A percentile compares a stretch with the other conserved stretches of the same genome.
phyloP scores from a whole-genome alignment of 768 basidiomycete species.

The Pleurotus pulmonarius region DNA sequence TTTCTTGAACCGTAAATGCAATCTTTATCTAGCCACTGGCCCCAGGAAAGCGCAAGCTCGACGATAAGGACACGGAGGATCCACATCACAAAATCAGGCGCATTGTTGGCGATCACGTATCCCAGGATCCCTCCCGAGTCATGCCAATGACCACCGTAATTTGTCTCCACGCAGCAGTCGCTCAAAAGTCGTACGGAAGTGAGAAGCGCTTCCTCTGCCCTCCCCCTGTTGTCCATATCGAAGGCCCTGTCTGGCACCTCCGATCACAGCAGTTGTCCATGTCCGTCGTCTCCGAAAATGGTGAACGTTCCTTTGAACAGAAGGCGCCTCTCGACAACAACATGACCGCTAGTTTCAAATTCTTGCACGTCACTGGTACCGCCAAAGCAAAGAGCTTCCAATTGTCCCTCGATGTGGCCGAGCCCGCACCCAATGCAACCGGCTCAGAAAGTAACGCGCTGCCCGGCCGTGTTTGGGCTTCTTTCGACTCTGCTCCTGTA shows the following conservation, averaged over 20 bases:
- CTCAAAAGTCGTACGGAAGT: slow-evolving; percentile 94
- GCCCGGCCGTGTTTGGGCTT: slow-evolving; percentile 78
- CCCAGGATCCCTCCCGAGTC: slow-evolving; percentile 68
- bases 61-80: slow-evolving; percentile 59
- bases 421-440: slow-evolving; percentile 56
- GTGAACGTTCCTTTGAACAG: slow-evolving; percentile 82
- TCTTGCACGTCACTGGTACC: slow-evolving; percentile 83
- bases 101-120: slow-evolving; percentile 79
- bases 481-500: slow-evolving; percentile 89
- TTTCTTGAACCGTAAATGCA: slow-evolving; percentile 7
- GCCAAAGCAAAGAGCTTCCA: slow-evolving; percentile 90
- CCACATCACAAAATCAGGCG: slow-evolving; percentile 79
- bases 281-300: slow-evolving; percentile 81
- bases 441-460: slow-evolving; percentile 38
- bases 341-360: slow-evolving; percentile 88
- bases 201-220: slow-evolving; percentile 95
- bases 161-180: slow-evolving; percentile 88
- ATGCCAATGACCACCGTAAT: slow-evolving; percentile 90
- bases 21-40: slow-evolving; percentile 26
- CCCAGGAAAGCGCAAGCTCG: slow-evolving; percentile 72
- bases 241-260: slow-evolving; percentile 84
- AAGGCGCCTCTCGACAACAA: slow-evolving; percentile 79
- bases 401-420: slow-evolving; percentile 80
- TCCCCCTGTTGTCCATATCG: slow-evolving; percentile 89
- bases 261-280: slow-evolving; percentile 78